Conservation (phyloP, 1,139 yeast species). For the Debaryomyces nepalensis region DNA sequence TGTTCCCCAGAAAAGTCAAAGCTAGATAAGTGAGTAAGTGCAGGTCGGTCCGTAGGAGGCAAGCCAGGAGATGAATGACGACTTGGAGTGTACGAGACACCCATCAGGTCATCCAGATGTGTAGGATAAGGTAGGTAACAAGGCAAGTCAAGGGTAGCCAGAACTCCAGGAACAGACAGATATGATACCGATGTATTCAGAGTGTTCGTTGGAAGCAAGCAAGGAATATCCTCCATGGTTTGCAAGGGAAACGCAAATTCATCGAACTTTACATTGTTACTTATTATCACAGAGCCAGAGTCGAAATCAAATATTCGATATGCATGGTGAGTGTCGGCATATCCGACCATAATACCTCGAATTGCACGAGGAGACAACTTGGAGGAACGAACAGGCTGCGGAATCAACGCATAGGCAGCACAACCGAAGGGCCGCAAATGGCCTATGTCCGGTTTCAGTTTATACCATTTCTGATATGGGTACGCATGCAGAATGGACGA, state of each 20-base stretch:
- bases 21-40: not conserved
- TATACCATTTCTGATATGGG: not conserved
- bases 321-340: conserved; percentile 1
- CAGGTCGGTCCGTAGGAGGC: not conserved
- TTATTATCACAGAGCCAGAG: not conserved
- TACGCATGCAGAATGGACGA: not conserved
- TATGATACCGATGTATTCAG: not conserved
- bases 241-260: conserved; percentile 2
- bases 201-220: too few species aligned
- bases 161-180: not conserved
- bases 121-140: too few species aligned
- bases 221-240: not conserved
- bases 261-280: conserved; percentile 5
- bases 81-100: too few species aligned
- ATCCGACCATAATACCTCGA: conserved; percentile 1
- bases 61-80: not conserved
- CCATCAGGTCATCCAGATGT: not conserved
- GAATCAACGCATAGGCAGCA: not conserved
- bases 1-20: not conserved
- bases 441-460: not conserved
- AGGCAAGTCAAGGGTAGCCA: not conserved
- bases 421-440: not conserved
- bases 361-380: conserved; percentile 3
- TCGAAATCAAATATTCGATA: conserved; percentile 1
- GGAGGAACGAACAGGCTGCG: not conserved